Conservation (phyloP, 2,329 filamentous ascomycete genomes). For the Stenocarpella maydis region DNA sequence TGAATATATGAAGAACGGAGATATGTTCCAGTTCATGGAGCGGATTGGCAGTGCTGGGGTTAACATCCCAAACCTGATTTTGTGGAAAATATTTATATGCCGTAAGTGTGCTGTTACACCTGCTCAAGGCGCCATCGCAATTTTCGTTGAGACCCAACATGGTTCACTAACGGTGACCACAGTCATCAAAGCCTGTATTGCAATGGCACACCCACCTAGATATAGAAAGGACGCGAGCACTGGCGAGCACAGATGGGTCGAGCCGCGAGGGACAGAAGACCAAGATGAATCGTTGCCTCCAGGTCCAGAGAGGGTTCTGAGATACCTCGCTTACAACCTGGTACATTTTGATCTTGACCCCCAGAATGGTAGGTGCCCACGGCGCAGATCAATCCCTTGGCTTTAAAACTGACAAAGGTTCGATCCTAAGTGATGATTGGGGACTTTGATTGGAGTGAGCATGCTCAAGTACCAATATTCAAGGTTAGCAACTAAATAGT, state of each 20-base stretch:
- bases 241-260: neutral
- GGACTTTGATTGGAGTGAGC: neutral
- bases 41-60: neutral
- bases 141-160: no score
- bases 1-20: constrained; percentile 12
- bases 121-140: neutral
- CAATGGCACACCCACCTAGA: constrained; percentile 5
- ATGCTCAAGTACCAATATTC: constrained; percentile 4
- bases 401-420: neutral
- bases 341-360: constrained; percentile 7
- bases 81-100: constrained; percentile 12
- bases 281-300: neutral
- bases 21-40: neutral
- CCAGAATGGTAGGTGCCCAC: neutral
- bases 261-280: neutral
- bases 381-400: no score
- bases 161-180: neutral
- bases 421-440: neutral
- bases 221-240: neutral
- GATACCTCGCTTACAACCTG: neutral
- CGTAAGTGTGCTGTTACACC: neutral
- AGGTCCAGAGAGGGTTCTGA: neutral
- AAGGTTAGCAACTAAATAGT: constrained; percentile 3
- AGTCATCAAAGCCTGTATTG: constrained; percentile 5
- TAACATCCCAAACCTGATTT: neutral